Evolutionary conservation across 2,329 filamentous ascomycete genomes (phyloP), one percentile per base, ranked within the genome.

Genomic region (Aspergillus fructus): DNA sequence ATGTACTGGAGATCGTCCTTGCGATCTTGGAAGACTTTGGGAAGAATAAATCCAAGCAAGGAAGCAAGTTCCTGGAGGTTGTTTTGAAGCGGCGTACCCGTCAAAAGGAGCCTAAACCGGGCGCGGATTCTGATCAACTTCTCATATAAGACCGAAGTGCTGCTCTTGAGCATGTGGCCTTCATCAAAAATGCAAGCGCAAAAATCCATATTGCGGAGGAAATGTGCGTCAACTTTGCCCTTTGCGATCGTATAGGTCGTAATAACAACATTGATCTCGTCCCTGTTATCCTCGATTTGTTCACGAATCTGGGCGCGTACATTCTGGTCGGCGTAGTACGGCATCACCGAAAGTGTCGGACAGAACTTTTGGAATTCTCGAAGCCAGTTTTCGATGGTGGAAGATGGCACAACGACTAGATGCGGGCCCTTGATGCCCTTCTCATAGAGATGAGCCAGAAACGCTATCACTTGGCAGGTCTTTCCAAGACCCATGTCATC

Each of bases 401-500:
- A 96, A 0, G 91, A 90, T 5, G 94, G 94, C 2, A 97, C 94
- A 27, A 99, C 87, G 39, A 99, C 84, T 37, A 99, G 78, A 70
- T 96, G 86, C 78, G 79, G 91, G 68, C 90, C 91, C 79, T 68
- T 85, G 69, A 78, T 81, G 61, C 77, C 85, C 30, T 84, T 84
- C 68, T 92, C 86, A 15, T 90, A 86, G 24, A 99, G 79, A 66
- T 96, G 88, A 15, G 91, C 89, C 46, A 99, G 82, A 67, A 99
- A 91, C 0, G 91, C 87, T 64, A 99, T 96, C 60, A 97, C 91
- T 69, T 99, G 93, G 66, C 92, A 97, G 0, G 94, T 99, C 80
- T 99, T 99, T 46, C 94, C 94, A 41, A 93, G 79, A 46, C 80
- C 94, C 94, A 99, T 99, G 71, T 99, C 94, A 71, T 99, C 94